Conservation (phyloP, 257 asterid genomes). For the Solanum virginianum region DNA sequence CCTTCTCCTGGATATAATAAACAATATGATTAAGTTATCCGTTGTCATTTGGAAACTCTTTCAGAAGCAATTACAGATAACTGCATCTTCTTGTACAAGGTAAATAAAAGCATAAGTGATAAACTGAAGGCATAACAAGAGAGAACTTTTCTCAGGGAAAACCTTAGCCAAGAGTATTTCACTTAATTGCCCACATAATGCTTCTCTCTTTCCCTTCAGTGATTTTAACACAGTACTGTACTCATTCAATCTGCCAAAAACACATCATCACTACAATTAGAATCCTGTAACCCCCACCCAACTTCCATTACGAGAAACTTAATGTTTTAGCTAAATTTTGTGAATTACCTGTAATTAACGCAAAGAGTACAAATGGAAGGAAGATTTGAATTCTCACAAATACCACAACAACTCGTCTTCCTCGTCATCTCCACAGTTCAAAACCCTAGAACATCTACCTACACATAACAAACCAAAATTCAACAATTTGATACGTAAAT, state of each 20-base stretch:
- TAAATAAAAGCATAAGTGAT: background rate
- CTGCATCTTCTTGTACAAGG: background rate
- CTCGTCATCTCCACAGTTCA: slow-evolving; percentile 21
- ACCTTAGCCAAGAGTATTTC: slow-evolving; percentile 85
- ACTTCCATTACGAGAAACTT: background rate
- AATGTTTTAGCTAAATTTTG: background rate
- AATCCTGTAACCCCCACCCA: background rate
- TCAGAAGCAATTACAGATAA: background rate
- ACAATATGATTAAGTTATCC: background rate
- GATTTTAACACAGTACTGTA: slow-evolving; percentile 42
- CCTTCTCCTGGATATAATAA: background rate
- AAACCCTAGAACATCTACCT: background rate
- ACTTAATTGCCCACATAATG: slow-evolving; percentile 57
- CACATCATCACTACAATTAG: background rate
- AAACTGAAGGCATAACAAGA: background rate
- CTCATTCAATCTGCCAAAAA: slow-evolving; percentile 53
- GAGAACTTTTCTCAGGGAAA: background rate
- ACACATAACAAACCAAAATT: background rate
- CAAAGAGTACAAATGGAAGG: slow-evolving; percentile 79
- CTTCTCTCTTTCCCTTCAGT: slow-evolving; percentile 63
- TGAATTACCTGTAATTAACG: slow-evolving; percentile 66
- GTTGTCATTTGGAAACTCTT: background rate
- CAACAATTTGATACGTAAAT: background rate
- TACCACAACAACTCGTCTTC: slow-evolving; percentile 52
- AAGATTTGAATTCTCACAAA: slow-evolving; percentile 75